These are phyloP conservation scores for Cladobotryum mycophilum DNA, from an alignment of 2,329 filamentous ascomycete species.

Conservation along the genomic window DNA sequence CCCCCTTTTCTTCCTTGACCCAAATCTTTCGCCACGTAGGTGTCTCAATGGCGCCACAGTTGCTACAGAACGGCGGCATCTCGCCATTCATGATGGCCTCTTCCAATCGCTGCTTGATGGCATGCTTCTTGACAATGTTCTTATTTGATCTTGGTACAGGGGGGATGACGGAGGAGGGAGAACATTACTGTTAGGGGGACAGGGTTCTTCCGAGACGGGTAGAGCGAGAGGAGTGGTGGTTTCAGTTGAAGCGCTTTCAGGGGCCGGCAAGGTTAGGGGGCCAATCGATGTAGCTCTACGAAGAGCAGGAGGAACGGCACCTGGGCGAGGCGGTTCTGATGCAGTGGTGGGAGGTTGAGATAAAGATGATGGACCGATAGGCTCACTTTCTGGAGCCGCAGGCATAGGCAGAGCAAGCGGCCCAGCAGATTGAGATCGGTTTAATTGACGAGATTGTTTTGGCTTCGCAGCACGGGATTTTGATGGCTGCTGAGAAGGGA, in stretches of 20 bases:
- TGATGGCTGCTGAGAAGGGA: not conserved
- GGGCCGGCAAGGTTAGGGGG: conserved; percentile 29
- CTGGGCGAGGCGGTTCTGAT: conserved; percentile 12
- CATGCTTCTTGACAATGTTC: conserved; percentile 57
- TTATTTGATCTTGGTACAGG: conserved; percentile 51
- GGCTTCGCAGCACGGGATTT: conserved; percentile 10
- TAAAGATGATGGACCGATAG: conserved; percentile 36
- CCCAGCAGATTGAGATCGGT: conserved; percentile 33
- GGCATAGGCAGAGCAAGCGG: conserved; percentile 32
- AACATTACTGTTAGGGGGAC: conserved; percentile 38
- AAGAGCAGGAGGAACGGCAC: conserved; percentile 31
- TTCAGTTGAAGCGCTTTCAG: conserved; percentile 24
- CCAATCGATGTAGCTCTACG: conserved; percentile 33
- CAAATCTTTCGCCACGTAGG: conserved; percentile 94
- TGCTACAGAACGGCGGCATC: conserved; percentile 82
- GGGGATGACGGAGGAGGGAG: conserved; percentile 29
- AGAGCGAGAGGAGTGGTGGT: not conserved
- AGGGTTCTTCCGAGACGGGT: conserved; percentile 31
- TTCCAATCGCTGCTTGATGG: conserved; percentile 54
- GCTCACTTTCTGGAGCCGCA: conserved; percentile 44
- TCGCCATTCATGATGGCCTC: conserved; percentile 68
- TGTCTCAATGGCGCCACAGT: conserved; percentile 93
- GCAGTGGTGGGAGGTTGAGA: conserved; percentile 23
- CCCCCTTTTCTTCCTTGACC: conserved; percentile 66
- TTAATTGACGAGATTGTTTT: conserved; percentile 21